Evolutionary conservation across 306 rosid species (phyloP).

Genomic region (Corylus avellana): DNA sequence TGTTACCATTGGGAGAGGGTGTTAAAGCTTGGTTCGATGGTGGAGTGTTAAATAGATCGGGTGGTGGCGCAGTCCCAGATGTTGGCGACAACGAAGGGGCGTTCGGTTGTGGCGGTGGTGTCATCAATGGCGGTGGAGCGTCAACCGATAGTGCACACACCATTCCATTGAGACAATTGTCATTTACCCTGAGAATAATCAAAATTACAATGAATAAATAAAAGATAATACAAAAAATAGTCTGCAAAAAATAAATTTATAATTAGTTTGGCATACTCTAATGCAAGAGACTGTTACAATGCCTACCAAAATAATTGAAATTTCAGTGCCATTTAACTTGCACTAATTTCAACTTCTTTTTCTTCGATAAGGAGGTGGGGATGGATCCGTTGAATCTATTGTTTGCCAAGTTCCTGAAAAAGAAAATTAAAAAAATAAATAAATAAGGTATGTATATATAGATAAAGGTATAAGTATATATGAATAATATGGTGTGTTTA

Average conservation of each 20-base stretch:
- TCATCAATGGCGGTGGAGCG: background rate
- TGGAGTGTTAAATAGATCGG: background rate
- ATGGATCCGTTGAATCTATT: conserved; percentile 27
- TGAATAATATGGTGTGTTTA: background rate
- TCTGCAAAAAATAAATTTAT: background rate
- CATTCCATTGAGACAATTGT: conserved; percentile 21
- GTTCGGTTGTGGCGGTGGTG: background rate
- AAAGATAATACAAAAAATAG: background rate
- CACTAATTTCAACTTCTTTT: conserved; percentile 13
- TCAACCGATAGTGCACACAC: background rate
- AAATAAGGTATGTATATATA: too few species aligned
- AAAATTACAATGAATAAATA: background rate
- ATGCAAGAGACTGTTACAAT: background rate
- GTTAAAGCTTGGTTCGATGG: background rate
- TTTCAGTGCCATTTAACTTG: background rate
- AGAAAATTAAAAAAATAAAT: background rate
- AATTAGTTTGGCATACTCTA: background rate
- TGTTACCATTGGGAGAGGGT: background rate
- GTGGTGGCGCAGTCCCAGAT: background rate
- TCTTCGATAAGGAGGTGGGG: conserved; percentile 2
- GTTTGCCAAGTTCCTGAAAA: conserved; percentile 16
- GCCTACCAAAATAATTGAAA: background rate
- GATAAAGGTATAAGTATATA: too few species aligned
- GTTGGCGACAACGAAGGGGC: background rate
- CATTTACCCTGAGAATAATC: conserved; percentile 6